Base-by-base conservation (phyloP, 2,329 filamentous ascomycete species). In the Sarocladium strictum region DNA sequence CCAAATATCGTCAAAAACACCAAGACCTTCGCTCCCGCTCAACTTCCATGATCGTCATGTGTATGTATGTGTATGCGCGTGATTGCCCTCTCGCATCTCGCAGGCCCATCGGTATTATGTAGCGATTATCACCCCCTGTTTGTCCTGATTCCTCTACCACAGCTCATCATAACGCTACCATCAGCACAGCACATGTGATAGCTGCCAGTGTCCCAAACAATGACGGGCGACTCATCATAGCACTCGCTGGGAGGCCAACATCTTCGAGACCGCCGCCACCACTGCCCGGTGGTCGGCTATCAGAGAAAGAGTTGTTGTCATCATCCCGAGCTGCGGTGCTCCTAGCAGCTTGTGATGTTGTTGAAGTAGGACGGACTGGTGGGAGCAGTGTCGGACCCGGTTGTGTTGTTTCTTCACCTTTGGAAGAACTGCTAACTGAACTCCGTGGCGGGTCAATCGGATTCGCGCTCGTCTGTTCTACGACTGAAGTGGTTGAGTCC, bases 211-310 rank as follows among this genome's bases (percentile, higher is more conserved):
- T 15, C 6, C 15, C 23, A 10, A 53, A 11, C 10, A n/a, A 3
- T 27, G 32, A 21, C 27, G 32, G 19, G n/a, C 9, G 23, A 19
- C 12, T 17, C 3, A 14, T 40, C 17, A 19, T 15, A 19, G 19
- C 33, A 17, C 50, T 53, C 12, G n/a, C 50, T 27, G 24, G 19
- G 15, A 40, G n/a, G 10, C 50, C 50, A 11, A 53, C 26, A 19
- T n/a, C 29, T 3, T 29, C 32, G 14, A 53, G 50, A 53, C 50
- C 33, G 14, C 50, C 50, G 21, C 50, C 50, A 26, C 50, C 50
- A 26, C 29, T 53, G 21, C 50, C 50, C 15, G 35, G 19, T 14
- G n/a, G 35, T 14, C 10, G 17, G 19, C 33, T 14, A 23, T 40
- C 21, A 17, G 7, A 4, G 17, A 21, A 19, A 21, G 38, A n/a